Evolutionary conservation across 371 early-diverging fungal genomes (phyloP).

Genomic region (Mortierella sp.): DNA sequence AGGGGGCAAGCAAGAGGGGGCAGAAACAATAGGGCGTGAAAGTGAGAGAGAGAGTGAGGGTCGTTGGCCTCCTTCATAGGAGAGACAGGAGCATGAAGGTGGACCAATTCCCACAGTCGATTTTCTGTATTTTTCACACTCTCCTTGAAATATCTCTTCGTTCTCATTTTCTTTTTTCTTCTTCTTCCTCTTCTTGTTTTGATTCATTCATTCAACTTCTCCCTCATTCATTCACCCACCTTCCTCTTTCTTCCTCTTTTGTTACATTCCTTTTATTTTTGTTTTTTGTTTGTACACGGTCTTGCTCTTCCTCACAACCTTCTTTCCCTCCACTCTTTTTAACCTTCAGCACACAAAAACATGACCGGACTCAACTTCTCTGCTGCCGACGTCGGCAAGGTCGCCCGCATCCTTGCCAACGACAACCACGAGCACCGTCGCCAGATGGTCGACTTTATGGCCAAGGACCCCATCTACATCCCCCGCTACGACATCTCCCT

Average conservation of each 20-base stretch:
- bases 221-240: background rate
- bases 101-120: background rate
- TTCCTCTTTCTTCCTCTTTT: background rate
- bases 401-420: conserved; percentile 62
- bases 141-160: background rate
- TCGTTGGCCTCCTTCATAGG: background rate
- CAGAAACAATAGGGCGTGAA: background rate
- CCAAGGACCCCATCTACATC: conserved; percentile 70
- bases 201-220: background rate
- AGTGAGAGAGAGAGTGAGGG: background rate
- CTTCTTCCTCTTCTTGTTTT: background rate
- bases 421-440: conserved; percentile 75
- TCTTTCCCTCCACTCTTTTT: background rate
- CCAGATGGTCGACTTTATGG: conserved; percentile 62
- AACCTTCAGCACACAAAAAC: background rate
- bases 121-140: background rate
- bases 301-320: background rate
- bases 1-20: background rate
- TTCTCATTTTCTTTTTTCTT: background rate
- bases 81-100: background rate
- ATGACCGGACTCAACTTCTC: conserved; percentile 49
- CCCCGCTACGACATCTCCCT: conserved; percentile 73
- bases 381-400: conserved; percentile 50
- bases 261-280: background rate
- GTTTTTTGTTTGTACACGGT: background rate